Evolutionary conservation across 192 early-diverging fungal species (phyloP).

Genomic region (Coemansia biformis): DNA sequence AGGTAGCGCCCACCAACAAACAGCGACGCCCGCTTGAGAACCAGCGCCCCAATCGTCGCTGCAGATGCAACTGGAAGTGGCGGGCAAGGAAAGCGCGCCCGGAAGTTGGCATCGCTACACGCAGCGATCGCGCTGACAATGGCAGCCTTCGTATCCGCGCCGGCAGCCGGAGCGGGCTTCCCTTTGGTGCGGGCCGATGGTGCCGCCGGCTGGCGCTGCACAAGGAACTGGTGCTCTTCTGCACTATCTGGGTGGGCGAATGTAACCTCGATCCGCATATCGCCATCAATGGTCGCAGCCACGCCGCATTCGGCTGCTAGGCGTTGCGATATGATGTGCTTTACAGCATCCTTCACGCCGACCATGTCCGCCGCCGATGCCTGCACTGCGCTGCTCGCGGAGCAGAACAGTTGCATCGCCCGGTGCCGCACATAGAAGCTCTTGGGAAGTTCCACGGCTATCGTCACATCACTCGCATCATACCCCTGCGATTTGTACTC

Average conservation of each 20-base stretch:
- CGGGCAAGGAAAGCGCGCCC: slow-evolving; percentile 15
- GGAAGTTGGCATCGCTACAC: slow-evolving; percentile 19
- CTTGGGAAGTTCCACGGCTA: slow-evolving; percentile 38
- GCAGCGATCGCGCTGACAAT: slow-evolving; percentile 10
- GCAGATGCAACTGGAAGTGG: slow-evolving; percentile 18
- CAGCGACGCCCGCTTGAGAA: slow-evolving; percentile 51
- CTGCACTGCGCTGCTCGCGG: background rate
- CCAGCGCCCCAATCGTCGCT: slow-evolving; percentile 34
- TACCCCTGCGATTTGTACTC: slow-evolving; percentile 14
- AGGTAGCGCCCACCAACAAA: slow-evolving; percentile 68
- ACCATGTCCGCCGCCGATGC: background rate
- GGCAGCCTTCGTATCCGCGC: background rate
- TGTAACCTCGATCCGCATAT: slow-evolving; percentile 27
- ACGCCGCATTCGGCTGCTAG: slow-evolving; percentile 3
- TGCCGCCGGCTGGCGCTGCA: slow-evolving; percentile 8
- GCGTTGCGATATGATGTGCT: slow-evolving; percentile 14
- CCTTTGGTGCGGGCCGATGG: slow-evolving; percentile 11
- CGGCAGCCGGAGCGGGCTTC: background rate
- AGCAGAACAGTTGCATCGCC: slow-evolving; percentile 17
- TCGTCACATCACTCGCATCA: slow-evolving; percentile 7
- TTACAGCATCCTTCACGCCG: slow-evolving; percentile 37
- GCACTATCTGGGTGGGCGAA: slow-evolving; percentile 24
- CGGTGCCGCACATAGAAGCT: slow-evolving; percentile 34
- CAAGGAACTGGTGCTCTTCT: slow-evolving; percentile 26
- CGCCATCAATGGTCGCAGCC: slow-evolving; percentile 6